Conservation (phyloP, 2,329 filamentous ascomycete genomes). For the Ilyonectria robusta region DNA sequence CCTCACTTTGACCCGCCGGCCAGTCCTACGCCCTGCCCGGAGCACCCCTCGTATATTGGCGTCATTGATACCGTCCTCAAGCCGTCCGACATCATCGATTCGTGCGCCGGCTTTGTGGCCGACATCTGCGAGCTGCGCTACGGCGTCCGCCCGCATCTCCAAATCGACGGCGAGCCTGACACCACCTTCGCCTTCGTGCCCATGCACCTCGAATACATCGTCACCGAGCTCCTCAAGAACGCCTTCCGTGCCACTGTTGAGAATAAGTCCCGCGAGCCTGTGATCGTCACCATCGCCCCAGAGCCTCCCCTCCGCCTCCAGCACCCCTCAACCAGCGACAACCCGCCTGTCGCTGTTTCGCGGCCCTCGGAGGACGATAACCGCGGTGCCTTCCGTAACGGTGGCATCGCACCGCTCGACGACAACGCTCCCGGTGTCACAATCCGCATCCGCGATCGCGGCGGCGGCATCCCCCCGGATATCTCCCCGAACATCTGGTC, state of each 20-base stretch:
- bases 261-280: conserved; percentile 82
- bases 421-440: conserved; percentile 87
- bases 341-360: conserved; percentile 13
- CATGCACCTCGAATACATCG: conserved; percentile 96
- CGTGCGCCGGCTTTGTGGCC: conserved; percentile 90
- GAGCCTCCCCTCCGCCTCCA: conserved; percentile 62
- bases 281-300: conserved; percentile 93
- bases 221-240: conserved; percentile 97
- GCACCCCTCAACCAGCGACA: conserved; percentile 37
- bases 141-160: conserved; percentile 84
- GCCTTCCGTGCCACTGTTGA: conserved; percentile 95
- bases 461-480: conserved; percentile 90
- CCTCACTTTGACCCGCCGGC: conserved; percentile 75
- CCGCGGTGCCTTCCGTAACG: conserved; percentile 58
- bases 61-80: conserved; percentile 93
- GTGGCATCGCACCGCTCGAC: conserved; percentile 70
- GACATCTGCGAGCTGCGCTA: conserved; percentile 98
- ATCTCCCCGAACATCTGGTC: conserved; percentile 93
- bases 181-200: conserved; percentile 95
- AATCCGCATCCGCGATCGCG: conserved; percentile 95
- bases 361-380: conserved; percentile 47
- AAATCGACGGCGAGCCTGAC: conserved; percentile 87
- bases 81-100: conserved; percentile 84
- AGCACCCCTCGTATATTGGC: conserved; percentile 82
- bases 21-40: conserved; percentile 65